Conservation (phyloP, 805 yeast genomes). For the Blastobotrys terrestris region DNA sequence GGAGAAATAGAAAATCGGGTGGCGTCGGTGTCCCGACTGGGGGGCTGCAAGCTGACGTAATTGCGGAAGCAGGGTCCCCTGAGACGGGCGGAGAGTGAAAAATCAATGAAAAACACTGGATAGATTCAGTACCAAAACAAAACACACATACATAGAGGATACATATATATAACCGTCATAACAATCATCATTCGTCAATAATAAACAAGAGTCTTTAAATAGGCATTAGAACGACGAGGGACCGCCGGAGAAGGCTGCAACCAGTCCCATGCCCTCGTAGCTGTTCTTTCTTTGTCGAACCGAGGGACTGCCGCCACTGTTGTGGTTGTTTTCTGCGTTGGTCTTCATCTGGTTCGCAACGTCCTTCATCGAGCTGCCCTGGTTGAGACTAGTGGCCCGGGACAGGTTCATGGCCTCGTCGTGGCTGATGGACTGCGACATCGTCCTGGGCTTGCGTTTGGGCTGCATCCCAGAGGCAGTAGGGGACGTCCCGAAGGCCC, state of each 20-base stretch:
- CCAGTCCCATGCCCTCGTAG: constrained; percentile 31
- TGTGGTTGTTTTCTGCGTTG: not conserved
- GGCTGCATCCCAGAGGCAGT: not conserved
- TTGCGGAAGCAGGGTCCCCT: no score
- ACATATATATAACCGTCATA: constrained; percentile 1
- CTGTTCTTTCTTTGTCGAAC: constrained; percentile 7
- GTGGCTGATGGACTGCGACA: constrained; percentile 12
- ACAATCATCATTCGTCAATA: not conserved
- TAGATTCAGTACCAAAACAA: no score
- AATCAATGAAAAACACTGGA: no score
- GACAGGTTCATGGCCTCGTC: constrained; percentile 35
- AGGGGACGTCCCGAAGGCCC: constrained; percentile 7
- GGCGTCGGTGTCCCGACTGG: no score
- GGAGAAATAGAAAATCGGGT: no score
- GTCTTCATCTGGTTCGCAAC: constrained; percentile 1
- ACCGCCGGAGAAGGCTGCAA: constrained; percentile 35
- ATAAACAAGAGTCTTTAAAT: constrained; percentile 9
- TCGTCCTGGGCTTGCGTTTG: constrained; percentile 1
- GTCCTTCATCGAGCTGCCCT: not conserved
- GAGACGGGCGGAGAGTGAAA: not conserved
- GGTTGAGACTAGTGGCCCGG: constrained; percentile 20
- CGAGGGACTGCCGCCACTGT: not conserved
- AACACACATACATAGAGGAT: no score
- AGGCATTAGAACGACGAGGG: constrained; percentile 24
- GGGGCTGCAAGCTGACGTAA: no score